phyloP scores from a whole-genome alignment of 495 filamentous ascomycete species.

The Aspergillus sclerotiicarbonarius region DNA sequence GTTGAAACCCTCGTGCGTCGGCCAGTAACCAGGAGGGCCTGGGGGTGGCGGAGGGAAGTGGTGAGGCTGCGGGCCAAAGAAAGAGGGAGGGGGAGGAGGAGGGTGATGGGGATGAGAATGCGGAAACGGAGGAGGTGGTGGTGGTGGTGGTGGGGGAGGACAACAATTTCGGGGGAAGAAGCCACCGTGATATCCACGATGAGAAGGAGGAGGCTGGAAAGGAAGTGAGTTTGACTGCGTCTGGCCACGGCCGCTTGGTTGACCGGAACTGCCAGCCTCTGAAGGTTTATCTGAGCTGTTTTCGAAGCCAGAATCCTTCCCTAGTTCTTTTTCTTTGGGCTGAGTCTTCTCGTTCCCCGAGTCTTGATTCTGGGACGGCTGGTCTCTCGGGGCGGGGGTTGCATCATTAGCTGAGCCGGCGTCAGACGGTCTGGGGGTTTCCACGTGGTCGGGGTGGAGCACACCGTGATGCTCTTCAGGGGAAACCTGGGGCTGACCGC shows the following conservation, averaged over 20 bases:
- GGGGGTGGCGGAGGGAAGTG: not conserved
- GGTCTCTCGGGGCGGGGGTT: not conserved
- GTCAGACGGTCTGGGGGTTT: not conserved
- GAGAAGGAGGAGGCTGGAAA: not conserved
- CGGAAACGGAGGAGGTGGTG: slow-evolving; percentile 9
- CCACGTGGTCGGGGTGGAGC: slow-evolving; percentile 1
- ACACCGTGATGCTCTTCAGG: not conserved
- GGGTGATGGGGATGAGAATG: slow-evolving; percentile 14
- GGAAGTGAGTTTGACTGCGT: not conserved
- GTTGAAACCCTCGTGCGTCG: not conserved
- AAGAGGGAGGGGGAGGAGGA: not conserved
- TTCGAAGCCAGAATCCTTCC: not conserved
- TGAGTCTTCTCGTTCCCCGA: slow-evolving; percentile 1
- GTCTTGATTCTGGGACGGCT: not conserved
- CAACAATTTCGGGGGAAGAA: not conserved
- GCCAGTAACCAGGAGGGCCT: not conserved
- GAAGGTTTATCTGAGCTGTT: not conserved
- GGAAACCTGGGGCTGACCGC: slow-evolving; percentile 2
- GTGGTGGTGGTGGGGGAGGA: slow-evolving; percentile 10
- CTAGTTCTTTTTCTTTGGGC: not conserved
- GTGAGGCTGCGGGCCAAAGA: not conserved
- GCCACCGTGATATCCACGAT: not conserved
- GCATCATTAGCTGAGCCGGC: not conserved
- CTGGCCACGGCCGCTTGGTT: not conserved
- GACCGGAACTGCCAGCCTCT: not conserved